Evolutionary conservation across 257 asterid genomes (phyloP), one percentile per base, ranked within the genome.

Genomic region (Solanum clarkiae): DNA sequence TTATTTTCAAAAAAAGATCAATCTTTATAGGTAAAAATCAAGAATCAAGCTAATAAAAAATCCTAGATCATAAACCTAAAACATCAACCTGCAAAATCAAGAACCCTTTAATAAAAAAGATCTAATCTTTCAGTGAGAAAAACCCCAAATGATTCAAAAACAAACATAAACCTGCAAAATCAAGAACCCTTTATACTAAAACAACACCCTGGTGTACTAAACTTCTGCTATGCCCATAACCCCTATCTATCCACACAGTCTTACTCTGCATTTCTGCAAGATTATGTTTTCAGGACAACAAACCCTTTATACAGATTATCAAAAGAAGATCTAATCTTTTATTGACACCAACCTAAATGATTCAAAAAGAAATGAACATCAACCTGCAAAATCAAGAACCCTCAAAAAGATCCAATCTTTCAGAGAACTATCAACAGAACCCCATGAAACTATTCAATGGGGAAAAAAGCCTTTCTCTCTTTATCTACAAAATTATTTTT

Each of bases 371-470:
- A 63, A 63, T 24, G 7, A 63, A 63, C 71, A 63, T 24, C 71
- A 63, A 26, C 71, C 42, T 63, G 32, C 71, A 63, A 63, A 63
- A 63, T 63, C 71, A 12, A 63, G 71, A 63, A 24, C 42, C 69
- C 80, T 81, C 66, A 59, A 42, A 60, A 81, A 56, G 40, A 20
- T 57, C 72, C 51, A 81, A 45, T 55, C 84, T 81, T 81, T 40
- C 24, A 10, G 36, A 29, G 75, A 22, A 66, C n/a, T 63, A 66
- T 66, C 6, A 29, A 66, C 70, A 5, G 5, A 87, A 62, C 88
- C 66, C 87, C 86, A 87, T 87, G 24, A 79, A 84, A 60, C 71
- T 75, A 53, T 84, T 82, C 85, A 88, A 83, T 77, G 83, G 1
- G 17, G 10, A 14, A 12, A 49, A 26, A 79, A 79, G 4, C 17